Base-by-base conservation (phyloP, 495 filamentous ascomycete genomes). In the Parachaetomium inaequale region DNA sequence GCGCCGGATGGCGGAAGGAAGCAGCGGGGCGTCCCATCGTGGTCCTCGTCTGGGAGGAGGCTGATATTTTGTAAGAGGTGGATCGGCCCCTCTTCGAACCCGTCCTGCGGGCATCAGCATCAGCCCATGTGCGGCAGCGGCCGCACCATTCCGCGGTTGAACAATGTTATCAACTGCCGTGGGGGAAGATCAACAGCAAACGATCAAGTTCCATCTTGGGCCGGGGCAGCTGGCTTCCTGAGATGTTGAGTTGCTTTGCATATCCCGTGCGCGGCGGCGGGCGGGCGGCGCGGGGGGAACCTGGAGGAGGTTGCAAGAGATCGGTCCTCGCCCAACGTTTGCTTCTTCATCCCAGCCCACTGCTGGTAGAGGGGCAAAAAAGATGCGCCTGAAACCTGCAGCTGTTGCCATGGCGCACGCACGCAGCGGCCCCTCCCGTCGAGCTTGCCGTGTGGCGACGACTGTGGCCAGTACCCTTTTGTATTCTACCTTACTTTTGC, bases 371-470 rank as follows among this genome's bases (percentile, higher is more conserved):
- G 34, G 36, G 40, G 26, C 7, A 25, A 31, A 25, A 61, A 21
- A 29, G 34, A 28, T 28, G 38, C 25, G 25, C 38, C 23, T 45
- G 38, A 32, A 52, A 43, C 47, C 61, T 63, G 45, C 53, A 49
- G 25, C 55, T 47, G 58, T 45, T 51, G 42, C 14, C 4, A 59
- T 40, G 46, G 54, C 53, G 53, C 53, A 17, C 52, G 50, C 26
- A 52, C 45, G 56, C 56, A 56, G 32, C 62, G 62, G 56, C 26
- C 56, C 50, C 57, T 60, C 62, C 62, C 62, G 62, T 47, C 42
- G 26, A 56, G 45, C 25, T 54, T 61, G 42, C 32, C 50, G 26
- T 58, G 46, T 50, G 43, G 34, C 46, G 42, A 21, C 31, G 36
- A n/a, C 2, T 56, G 46, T 32, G 55, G 26, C 46, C 36, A 36